phyloP scores from a whole-genome alignment of 2,329 filamentous ascomycete genomes.

The Fusarium chaquense region DNA sequence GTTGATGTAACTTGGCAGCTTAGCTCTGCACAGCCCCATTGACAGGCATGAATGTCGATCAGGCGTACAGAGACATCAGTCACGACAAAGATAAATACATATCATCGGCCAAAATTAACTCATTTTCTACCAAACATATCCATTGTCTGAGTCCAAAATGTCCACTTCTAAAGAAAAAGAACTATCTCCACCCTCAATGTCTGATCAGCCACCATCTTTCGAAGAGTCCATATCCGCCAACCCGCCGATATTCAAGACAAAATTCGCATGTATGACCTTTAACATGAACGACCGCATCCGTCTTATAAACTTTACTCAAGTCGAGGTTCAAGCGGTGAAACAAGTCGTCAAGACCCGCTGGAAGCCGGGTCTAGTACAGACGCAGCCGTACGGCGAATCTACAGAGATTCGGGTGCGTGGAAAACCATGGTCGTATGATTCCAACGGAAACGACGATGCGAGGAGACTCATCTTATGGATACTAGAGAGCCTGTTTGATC shows the following conservation, averaged over 20 bases:
- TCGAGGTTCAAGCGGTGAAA: not conserved
- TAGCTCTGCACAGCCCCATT: not conserved
- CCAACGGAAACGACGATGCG: constrained; percentile 23
- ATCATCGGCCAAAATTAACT: not conserved
- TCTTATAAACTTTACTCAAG: constrained; percentile 21
- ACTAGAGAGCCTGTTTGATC: constrained; percentile 19
- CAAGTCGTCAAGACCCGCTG: constrained; percentile 7
- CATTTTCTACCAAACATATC: not conserved
- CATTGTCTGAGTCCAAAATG: not conserved
- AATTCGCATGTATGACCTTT: constrained; percentile 25
- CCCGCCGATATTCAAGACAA: constrained; percentile 6
- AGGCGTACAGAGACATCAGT: not conserved
- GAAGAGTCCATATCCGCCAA: constrained; percentile 19
- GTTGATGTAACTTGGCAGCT: not conserved
- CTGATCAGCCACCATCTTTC: constrained; percentile 17
- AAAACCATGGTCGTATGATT: constrained; percentile 7
- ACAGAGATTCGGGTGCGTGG: constrained; percentile 16
- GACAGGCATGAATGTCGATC: not conserved
- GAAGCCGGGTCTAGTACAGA: not conserved
- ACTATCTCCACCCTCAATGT: not conserved
- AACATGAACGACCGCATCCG: constrained; percentile 14
- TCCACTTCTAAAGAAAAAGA: not conserved
- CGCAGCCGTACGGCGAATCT: constrained; percentile 3
- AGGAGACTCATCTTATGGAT: constrained; percentile 18
- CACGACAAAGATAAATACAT: not conserved